Conservation (phyloP, 148 eudicot species). For the Amaranthus palmeri region DNA sequence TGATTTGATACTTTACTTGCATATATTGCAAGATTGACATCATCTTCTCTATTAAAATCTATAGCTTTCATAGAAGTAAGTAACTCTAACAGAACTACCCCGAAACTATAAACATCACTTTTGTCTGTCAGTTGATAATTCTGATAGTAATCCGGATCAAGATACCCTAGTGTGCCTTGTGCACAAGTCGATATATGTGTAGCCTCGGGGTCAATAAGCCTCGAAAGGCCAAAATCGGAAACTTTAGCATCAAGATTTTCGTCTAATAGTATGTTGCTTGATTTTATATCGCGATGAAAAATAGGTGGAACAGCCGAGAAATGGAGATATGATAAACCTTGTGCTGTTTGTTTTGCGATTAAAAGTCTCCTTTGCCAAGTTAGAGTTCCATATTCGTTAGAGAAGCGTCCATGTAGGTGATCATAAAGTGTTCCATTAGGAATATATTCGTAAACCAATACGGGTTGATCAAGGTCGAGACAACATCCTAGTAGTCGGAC, state of each 20-base stretch:
- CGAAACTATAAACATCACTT: constrained; percentile 66
- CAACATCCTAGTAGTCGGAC: constrained; percentile 55
- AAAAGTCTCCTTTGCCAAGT: constrained; percentile 39
- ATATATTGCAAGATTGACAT: constrained; percentile 49
- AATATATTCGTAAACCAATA: constrained; percentile 46
- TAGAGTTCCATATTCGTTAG: constrained; percentile 28
- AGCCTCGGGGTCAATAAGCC: constrained; percentile 39
- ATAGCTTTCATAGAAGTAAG: constrained; percentile 48
- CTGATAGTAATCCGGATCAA: constrained; percentile 56
- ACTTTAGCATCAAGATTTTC: constrained; percentile 58
- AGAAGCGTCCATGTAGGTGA: constrained; percentile 37
- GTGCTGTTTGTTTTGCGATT: constrained; percentile 49
- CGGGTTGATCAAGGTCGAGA: constrained; percentile 49
- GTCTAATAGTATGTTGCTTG: constrained; percentile 55
- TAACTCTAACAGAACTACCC: constrained; percentile 52
- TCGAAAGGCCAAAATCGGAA: constrained; percentile 59
- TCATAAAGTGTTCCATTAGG: constrained; percentile 57
- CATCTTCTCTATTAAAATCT: constrained; percentile 52
- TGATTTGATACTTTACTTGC: constrained; percentile 32
- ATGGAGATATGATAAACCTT: constrained; percentile 58
- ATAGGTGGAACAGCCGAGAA: constrained; percentile 53
- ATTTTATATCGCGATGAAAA: constrained; percentile 54
- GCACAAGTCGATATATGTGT: constrained; percentile 51
- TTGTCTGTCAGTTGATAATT: constrained; percentile 48
- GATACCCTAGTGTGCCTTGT: constrained; percentile 59